These are phyloP conservation scores for Heteromeles arbutifolia DNA, from an alignment of 306 rosid genomes.

Conservation along the genomic window DNA sequence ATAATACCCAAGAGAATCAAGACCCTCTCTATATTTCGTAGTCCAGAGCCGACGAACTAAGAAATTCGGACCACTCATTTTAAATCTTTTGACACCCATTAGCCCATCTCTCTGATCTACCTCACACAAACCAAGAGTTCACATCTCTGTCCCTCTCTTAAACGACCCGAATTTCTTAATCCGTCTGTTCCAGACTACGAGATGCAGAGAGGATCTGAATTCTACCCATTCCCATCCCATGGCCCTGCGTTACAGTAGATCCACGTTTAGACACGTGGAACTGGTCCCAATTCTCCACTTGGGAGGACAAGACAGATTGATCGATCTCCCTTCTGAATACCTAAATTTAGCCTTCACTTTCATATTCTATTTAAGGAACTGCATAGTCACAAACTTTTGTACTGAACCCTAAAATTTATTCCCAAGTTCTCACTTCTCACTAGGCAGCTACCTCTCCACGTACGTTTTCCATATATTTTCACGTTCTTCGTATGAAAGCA, in stretches of 20 bases:
- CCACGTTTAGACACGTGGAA: conserved; percentile 32
- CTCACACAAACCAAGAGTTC: too few species aligned
- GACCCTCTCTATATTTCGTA: too few species aligned
- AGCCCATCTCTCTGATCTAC: too few species aligned
- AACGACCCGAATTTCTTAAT: too few species aligned
- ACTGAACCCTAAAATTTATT: not conserved
- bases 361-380: conserved; percentile 11
- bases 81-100: too few species aligned
- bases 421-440: not conserved
- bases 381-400: not conserved
- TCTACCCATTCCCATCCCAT: not conserved
- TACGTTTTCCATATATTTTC: not conserved
- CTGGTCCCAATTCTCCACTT: conserved; percentile 25
- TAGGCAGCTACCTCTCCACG: not conserved
- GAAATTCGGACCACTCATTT: too few species aligned
- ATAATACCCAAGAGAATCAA: too few species aligned
- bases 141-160: too few species aligned
- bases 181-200: too few species aligned
- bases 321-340: not conserved
- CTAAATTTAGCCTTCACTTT: not conserved
- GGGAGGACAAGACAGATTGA: conserved; percentile 17
- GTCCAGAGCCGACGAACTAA: too few species aligned
- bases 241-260: conserved; percentile 1
- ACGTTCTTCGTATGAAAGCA: conserved; percentile 8
- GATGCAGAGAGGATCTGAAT: too few species aligned